Conservation (phyloP, 2,329 filamentous ascomycete species). For the Blastomyces percursus region DNA sequence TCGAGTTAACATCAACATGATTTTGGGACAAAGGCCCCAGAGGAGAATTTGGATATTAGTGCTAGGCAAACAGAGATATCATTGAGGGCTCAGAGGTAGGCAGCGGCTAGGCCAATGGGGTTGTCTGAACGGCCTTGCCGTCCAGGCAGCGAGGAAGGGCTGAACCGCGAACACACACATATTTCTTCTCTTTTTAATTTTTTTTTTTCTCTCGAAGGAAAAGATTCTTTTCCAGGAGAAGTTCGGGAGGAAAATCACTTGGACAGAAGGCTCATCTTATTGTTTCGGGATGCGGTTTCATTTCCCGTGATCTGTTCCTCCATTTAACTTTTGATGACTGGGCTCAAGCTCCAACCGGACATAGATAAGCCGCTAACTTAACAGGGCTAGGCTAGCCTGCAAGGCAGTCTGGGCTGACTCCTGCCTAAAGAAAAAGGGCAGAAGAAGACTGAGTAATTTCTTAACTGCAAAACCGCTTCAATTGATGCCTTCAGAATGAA, state of each 20-base stretch:
- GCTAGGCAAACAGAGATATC: not conserved
- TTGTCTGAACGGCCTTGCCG: not conserved
- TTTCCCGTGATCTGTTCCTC: not conserved
- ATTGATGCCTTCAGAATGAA: not conserved
- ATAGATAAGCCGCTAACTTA: not conserved
- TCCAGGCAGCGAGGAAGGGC: conserved; percentile 1
- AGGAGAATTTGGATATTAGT: not conserved
- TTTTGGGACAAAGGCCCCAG: not conserved
- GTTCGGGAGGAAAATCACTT: not conserved
- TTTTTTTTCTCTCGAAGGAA: not conserved
- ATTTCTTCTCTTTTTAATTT: not conserved
- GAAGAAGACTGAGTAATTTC: not conserved
- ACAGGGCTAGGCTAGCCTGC: not conserved
- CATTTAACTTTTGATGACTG: not conserved
- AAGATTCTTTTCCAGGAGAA: not conserved
- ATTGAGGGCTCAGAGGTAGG: not conserved
- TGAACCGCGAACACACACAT: not conserved
- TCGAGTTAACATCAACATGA: not conserved
- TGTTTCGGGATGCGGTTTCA: not conserved
- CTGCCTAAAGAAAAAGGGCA: conserved; percentile 1
- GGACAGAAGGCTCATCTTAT: not conserved
- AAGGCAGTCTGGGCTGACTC: conserved; percentile 2
- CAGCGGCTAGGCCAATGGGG: not conserved
- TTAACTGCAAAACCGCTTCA: not conserved
- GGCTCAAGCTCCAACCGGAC: not conserved